Base-by-base conservation (phyloP, 192 early-diverging fungal genomes). In the Gaertneriomyces sp. region DNA sequence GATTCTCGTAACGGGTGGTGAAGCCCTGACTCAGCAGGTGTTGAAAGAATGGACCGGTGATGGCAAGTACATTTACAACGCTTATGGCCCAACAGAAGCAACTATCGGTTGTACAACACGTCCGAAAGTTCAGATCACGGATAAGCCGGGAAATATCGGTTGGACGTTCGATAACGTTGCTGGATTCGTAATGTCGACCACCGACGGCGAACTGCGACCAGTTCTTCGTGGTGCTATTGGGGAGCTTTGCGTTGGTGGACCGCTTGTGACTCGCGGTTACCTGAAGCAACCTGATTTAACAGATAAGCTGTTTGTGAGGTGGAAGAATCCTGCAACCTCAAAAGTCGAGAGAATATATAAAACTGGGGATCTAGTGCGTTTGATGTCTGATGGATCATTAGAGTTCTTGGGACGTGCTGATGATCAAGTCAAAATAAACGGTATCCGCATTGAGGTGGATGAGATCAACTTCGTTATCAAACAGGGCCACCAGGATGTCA, bases 351-450 rank as follows among this genome's bases (percentile, higher is more conserved):
- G 71, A 14, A 5, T 73, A 14, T 75, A 75, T 71, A 9, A 49
- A 8, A 73, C 71, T 12, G 71, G 71, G 2, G 71, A 73, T 45
- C 38, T 74, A 3, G 58, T 47, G 12, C 67, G 71, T 6, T 11
- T 70, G 68, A 40, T 73, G 39, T 9, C 58, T 8, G 71, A 74
- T 43, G 71, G 56, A 3, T 25, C 59, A 0, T 33, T 73, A 7
- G 70, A 73, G 38, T 63, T 70, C 41, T 41, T 61, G n/a, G 71
- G 71, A 14, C 71, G 71, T 7, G 54, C 9, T 8, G 71, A 84
- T 49, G 41, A 69, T 17, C 76, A 80, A 61, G 79, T 84, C 53
- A 87, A 87, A 66, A 71, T 81, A 17, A 72, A 80, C 44, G 79
- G 80, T 3, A 58, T 64, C 39, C 63, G 80, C 39, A 71, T 81